Percentiles rank a stretch among this genome's conserved stretches.
Conservation (phyloP, 768 basidiomycete species). For the Collybia sp. region DNA sequence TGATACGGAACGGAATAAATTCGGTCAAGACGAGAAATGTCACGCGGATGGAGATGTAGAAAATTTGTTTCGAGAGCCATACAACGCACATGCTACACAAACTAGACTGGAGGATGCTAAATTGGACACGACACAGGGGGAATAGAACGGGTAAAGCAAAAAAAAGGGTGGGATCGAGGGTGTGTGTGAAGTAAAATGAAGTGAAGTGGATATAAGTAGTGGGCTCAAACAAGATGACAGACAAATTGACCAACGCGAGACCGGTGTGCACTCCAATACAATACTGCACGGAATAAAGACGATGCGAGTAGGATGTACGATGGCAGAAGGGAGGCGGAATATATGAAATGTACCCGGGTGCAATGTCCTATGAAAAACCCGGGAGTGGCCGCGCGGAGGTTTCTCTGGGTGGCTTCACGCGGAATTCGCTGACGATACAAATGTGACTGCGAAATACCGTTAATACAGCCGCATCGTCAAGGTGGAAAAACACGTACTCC, state of each 20-base stretch:
- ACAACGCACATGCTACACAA: slow-evolving; percentile 25
- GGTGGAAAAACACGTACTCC: slow-evolving; percentile 59
- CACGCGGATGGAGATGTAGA: neutral
- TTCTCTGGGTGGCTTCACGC: slow-evolving; percentile 69
- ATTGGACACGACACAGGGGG: slow-evolving; percentile 16
- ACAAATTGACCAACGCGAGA: neutral
- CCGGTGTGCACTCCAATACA: neutral
- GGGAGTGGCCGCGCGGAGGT: slow-evolving; percentile 20
- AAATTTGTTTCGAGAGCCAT: slow-evolving; percentile 10
- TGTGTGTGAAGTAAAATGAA: slow-evolving; percentile 1
- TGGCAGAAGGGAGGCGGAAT: slow-evolving; percentile 4
- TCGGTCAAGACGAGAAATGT: no score
- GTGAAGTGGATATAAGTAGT: slow-evolving; percentile 1
- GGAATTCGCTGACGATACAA: slow-evolving; percentile 68
- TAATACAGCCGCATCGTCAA: neutral
- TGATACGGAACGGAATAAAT: no score
- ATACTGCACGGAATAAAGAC: neutral
- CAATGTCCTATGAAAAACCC: slow-evolving; percentile 13
- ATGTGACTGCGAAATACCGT: slow-evolving; percentile 51
- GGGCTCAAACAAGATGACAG: slow-evolving; percentile 9
- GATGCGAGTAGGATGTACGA: slow-evolving; percentile 3
- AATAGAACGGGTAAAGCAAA: slow-evolving; percentile 4
- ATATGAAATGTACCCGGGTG: slow-evolving; percentile 9
- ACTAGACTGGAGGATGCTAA: slow-evolving; percentile 20
- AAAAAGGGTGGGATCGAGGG: slow-evolving; percentile 1